Percentiles rank a stretch among this genome's conserved stretches.
phyloP scores from a whole-genome alignment of 192 early-diverging fungal genomes.

The Umbelopsis sp. region DNA sequence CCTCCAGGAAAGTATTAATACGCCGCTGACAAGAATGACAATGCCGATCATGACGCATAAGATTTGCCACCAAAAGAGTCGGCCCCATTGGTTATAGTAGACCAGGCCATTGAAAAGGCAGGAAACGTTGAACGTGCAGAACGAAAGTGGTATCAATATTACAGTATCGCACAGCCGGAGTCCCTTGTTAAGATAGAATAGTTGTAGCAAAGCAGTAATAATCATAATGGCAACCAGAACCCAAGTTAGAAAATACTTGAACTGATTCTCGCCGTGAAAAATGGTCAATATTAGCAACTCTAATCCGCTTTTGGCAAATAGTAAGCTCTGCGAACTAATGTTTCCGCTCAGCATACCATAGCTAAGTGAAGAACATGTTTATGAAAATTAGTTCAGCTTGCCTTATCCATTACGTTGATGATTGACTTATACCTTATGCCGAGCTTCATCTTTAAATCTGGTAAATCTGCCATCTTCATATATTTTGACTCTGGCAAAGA shows the following conservation, averaged over 20 bases:
- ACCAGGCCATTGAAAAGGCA: conserved; percentile 79
- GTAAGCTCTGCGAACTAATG: conserved; percentile 70
- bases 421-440: conserved; percentile 33
- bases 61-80: conserved; percentile 62
- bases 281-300: conserved; percentile 69
- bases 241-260: conserved; percentile 69
- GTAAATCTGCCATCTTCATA: conserved; percentile 2
- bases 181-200: conserved; percentile 79
- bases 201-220: conserved; percentile 54
- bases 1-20: conserved; percentile 66
- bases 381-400: background rate
- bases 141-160: conserved; percentile 72
- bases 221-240: conserved; percentile 64
- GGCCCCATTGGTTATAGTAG: conserved; percentile 73
- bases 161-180: conserved; percentile 75
- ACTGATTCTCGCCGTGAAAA: conserved; percentile 61
- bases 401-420: background rate
- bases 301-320: conserved; percentile 80
- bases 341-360: conserved; percentile 74
- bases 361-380: conserved; percentile 16
- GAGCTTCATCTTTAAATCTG: conserved; percentile 31
- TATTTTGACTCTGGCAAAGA: background rate
- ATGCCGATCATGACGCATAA: conserved; percentile 70
- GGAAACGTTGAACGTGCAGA: conserved; percentile 74
- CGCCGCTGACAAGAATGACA: conserved; percentile 63